These are phyloP conservation scores for Osmanthus fragrans DNA, from an alignment of 257 asterid genomes.

Conservation along the genomic window DNA sequence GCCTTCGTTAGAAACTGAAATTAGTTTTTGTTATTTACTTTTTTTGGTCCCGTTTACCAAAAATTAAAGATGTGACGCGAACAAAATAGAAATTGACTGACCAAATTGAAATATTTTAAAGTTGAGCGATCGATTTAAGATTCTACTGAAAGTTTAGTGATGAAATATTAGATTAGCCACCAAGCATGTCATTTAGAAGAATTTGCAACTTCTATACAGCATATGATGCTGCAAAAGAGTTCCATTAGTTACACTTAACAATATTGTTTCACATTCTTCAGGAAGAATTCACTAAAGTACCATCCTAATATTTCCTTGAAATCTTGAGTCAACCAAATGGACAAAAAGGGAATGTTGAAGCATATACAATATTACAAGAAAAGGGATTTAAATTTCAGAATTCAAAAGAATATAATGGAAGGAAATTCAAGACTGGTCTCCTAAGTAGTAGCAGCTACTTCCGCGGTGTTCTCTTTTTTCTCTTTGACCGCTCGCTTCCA, in stretches of 20 bases:
- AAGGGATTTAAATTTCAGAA: background rate
- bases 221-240: no score
- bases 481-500: constrained; percentile 73
- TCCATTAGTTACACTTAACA: no score
- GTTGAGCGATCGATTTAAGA: background rate
- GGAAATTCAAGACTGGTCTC: constrained; percentile 26
- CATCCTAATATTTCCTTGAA: no score
- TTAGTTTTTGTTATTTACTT: background rate
- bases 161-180: no score
- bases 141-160: no score
- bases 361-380: background rate
- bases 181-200: no score
- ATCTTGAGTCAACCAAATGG: no score
- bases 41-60: background rate
- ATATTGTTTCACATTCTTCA: no score
- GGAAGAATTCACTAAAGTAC: no score
- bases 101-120: background rate
- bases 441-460: constrained; percentile 58
- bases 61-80: background rate
- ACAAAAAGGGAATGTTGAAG: no score
- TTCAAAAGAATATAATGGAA: background rate
- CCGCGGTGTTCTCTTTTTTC: constrained; percentile 46
- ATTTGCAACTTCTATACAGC: no score
- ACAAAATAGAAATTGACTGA: background rate
- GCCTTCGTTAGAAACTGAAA: background rate